Evolutionary conservation across 2,329 filamentous ascomycete genomes (phyloP).

Genomic region (Penicillium brasilianum): DNA sequence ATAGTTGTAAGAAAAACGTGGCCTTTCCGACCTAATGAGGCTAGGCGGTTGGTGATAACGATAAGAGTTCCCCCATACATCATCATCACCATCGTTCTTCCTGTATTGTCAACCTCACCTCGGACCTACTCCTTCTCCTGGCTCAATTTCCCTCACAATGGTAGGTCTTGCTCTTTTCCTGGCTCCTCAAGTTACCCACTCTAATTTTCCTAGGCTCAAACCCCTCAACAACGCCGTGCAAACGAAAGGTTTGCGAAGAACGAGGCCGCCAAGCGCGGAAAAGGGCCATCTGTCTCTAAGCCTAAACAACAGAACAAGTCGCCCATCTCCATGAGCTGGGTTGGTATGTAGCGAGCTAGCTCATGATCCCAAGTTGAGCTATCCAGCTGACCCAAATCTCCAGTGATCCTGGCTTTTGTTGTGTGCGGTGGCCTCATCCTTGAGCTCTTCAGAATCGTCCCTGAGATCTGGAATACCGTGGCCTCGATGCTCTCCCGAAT

Average conservation of each 20-base stretch:
- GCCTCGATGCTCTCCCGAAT: conserved; percentile 35
- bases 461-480: conserved; percentile 47
- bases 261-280: conserved; percentile 66
- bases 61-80: conserved; percentile 3
- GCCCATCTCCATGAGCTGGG: conserved; percentile 62
- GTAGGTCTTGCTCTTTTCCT: not conserved
- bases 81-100: not conserved
- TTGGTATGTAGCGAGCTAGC: conserved; percentile 56
- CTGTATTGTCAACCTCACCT: not conserved
- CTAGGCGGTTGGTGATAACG: conserved; percentile 6
- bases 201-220: conserved; percentile 59
- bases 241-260: conserved; percentile 65
- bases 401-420: conserved; percentile 67
- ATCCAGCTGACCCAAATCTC: conserved; percentile 20
- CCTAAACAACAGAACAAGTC: conserved; percentile 57
- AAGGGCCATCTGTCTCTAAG: conserved; percentile 51
- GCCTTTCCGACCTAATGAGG: conserved; percentile 1
- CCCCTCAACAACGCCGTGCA: conserved; percentile 67
- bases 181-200: not conserved
- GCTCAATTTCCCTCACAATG: not conserved
- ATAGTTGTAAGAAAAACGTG: not conserved
- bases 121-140: not conserved
- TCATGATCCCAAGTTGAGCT: not conserved
- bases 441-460: conserved; percentile 57
- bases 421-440: conserved; percentile 66